A percentile compares a stretch with the other conserved stretches of the same genome.
phyloP scores from a whole-genome alignment of 1,284 basidiomycete species.

The Melampsora americana region DNA sequence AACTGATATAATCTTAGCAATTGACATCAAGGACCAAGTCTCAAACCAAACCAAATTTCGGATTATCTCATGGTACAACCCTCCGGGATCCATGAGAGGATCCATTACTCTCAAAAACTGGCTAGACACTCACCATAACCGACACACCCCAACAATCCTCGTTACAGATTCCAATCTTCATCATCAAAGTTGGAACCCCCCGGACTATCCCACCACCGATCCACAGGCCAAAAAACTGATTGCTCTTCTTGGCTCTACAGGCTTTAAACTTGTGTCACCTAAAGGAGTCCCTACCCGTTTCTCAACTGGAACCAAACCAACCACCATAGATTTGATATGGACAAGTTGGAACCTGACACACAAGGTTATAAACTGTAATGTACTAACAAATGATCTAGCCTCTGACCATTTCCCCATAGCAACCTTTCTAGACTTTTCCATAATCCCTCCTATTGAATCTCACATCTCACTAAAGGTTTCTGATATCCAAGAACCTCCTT shows the following conservation, averaged over 20 bases:
- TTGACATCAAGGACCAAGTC: too few relatives aligned
- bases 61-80: too few relatives aligned
- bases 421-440: neutral
- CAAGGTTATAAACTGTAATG: neutral
- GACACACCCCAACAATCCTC: neutral
- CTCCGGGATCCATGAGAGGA: too few relatives aligned
- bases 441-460: neutral
- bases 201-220: conserved; percentile 6
- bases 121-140: neutral
- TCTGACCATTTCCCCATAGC: conserved; percentile 28
- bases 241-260: neutral
- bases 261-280: conserved; percentile 15
- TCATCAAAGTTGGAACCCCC: too few relatives aligned
- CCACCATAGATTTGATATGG: conserved; percentile 5
- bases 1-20: too few relatives aligned
- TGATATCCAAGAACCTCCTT: neutral
- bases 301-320: neutral
- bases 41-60: too few relatives aligned
- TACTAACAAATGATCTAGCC: conserved; percentile 7
- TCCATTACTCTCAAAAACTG: neutral
- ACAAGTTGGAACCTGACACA: too few relatives aligned
- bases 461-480: neutral
- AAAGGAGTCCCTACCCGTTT: neutral
- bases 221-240: too few relatives aligned
- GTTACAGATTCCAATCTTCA: conserved; percentile 21